Percentiles rank a stretch among this genome's conserved stretches.
These are phyloP conservation scores for Fusarium fujikuroi DNA, from an alignment of 2,329 filamentous ascomycete genomes.

Conservation along the genomic window DNA sequence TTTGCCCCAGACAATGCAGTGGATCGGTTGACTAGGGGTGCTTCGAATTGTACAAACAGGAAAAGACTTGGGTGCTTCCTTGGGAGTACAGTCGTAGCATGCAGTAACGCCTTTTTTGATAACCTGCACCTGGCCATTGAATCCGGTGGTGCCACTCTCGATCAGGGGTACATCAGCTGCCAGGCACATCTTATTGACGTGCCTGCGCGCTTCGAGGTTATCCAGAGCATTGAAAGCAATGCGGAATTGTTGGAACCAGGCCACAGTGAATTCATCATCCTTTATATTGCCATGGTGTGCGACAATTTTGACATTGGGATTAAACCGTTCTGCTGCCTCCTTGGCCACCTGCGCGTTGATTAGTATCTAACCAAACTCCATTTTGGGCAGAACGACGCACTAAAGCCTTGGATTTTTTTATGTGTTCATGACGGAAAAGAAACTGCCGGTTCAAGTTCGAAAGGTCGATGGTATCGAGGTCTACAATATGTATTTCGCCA, in stretches of 20 bases:
- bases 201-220: constrained; percentile 90
- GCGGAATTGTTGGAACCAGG: constrained; percentile 86
- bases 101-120: constrained; percentile 93
- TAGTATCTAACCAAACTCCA: constrained; percentile 26
- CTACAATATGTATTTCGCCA: constrained; percentile 92
- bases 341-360: constrained; percentile 77
- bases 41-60: constrained; percentile 97
- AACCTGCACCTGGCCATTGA: constrained; percentile 96
- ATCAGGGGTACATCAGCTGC: constrained; percentile 90
- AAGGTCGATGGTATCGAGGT: constrained; percentile 97
- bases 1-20: constrained; percentile 99
- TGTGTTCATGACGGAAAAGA: constrained; percentile 94
- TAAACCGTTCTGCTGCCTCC: constrained; percentile 90
- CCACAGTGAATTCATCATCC: constrained; percentile 83
- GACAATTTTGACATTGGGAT: constrained; percentile 85
- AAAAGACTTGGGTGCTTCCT: constrained; percentile 91
- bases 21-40: constrained; percentile 94
- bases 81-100: constrained; percentile 94
- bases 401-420: constrained; percentile 95
- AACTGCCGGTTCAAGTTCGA: constrained; percentile 99
- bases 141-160: constrained; percentile 96
- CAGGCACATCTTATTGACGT: constrained; percentile 98
- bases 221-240: constrained; percentile 97
- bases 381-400: constrained; percentile 60
- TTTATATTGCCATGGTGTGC: constrained; percentile 97